Conservation (phyloP, 2,329 filamentous ascomycete genomes). For the Ceratocystis alfenasii region DNA sequence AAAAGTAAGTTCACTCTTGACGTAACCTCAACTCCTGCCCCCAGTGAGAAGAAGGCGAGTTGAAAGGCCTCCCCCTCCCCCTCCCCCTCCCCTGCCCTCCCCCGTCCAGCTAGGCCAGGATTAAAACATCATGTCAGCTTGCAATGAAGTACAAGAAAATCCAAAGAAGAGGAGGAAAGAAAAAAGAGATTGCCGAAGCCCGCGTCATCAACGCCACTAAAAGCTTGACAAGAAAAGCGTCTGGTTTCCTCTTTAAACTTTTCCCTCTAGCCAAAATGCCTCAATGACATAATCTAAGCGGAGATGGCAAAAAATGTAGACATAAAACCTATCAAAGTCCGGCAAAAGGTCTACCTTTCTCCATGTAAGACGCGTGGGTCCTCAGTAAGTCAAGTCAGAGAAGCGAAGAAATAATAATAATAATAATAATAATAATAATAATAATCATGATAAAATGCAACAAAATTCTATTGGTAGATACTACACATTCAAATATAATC, state of each 20-base stretch:
- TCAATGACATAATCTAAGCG: conserved; percentile 2
- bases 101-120: not conserved
- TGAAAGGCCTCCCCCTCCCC: too few species aligned
- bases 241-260: not conserved
- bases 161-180: not conserved
- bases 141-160: not conserved
- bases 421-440: too few species aligned
- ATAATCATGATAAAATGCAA: too few species aligned
- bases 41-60: too few species aligned
- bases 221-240: not conserved
- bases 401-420: too few species aligned
- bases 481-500: too few species aligned
- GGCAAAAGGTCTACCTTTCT: not conserved
- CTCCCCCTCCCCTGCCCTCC: too few species aligned
- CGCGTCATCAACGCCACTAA: not conserved
- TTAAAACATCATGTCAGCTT: not conserved
- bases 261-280: not conserved
- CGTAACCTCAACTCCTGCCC: not conserved
- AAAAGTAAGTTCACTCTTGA: not conserved
- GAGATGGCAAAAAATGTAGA: not conserved
- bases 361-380: conserved; percentile 7
- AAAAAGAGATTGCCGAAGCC: not conserved
- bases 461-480: too few species aligned
- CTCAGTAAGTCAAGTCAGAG: not conserved
- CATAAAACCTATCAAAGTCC: not conserved